Percentiles rank a stretch among this genome's conserved stretches.
Conservation (phyloP, 148 eudicot genomes). For the Chenopodium suecicum region DNA sequence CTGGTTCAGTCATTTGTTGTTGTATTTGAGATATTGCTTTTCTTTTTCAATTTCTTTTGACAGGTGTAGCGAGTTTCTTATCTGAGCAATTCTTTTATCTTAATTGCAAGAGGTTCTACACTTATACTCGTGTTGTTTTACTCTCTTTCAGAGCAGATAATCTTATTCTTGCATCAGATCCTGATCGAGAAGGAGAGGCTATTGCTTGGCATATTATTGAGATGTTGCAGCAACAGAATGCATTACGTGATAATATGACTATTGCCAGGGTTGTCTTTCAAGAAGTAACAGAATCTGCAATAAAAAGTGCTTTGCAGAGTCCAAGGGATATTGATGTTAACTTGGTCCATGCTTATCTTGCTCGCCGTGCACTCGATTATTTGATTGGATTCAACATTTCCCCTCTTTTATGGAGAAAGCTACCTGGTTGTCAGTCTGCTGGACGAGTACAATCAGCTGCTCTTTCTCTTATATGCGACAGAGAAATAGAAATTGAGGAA, state of each 20-base stretch:
- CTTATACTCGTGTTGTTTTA: constrained; percentile 31
- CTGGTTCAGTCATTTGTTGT: background rate
- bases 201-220: constrained; percentile 98
- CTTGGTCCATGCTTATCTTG: constrained; percentile 95
- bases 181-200: constrained; percentile 99
- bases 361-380: constrained; percentile 97
- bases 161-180: constrained; percentile 98
- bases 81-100: background rate
- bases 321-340: constrained; percentile 82
- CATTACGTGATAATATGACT: constrained; percentile 52
- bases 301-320: constrained; percentile 68
- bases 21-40: background rate
- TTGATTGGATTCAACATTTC: constrained; percentile 95
- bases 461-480: constrained; percentile 75
- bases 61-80: background rate
- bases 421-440: constrained; percentile 97
- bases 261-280: constrained; percentile 89
- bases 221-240: constrained; percentile 85
- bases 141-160: constrained; percentile 76
- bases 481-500: constrained; percentile 80
- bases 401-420: constrained; percentile 86
- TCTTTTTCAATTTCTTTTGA: background rate
- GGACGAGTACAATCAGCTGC: constrained; percentile 99
- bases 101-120: constrained; percentile 20
- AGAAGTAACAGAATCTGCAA: constrained; percentile 85